Conservation (phyloP, 768 basidiomycete genomes). For the Lyophyllum shimeji region DNA sequence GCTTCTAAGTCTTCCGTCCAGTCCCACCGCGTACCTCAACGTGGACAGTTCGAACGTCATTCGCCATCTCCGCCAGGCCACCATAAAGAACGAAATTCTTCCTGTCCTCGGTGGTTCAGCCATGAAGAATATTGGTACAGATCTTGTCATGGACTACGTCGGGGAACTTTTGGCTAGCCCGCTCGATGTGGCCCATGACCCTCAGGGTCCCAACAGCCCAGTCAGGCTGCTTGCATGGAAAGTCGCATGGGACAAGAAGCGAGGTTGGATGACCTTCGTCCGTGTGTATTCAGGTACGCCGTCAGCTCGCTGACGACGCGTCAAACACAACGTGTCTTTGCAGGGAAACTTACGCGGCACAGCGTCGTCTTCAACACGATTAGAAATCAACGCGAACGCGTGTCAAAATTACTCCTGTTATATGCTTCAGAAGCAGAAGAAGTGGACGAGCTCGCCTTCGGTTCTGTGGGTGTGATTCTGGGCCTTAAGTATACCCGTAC, state of each 20-base stretch:
- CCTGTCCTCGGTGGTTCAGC: slow-evolving; percentile 87
- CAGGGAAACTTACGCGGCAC: slow-evolving; percentile 71
- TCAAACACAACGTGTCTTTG: neutral
- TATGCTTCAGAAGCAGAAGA: slow-evolving; percentile 78
- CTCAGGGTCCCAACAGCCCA: slow-evolving; percentile 44
- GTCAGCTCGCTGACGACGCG: slow-evolving; percentile 1
- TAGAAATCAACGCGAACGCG: slow-evolving; percentile 68
- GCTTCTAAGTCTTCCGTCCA: slow-evolving; percentile 56
- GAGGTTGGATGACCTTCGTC: slow-evolving; percentile 93
- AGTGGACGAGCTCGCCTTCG: slow-evolving; percentile 77
- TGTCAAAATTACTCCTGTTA: slow-evolving; percentile 72
- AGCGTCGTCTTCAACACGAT: slow-evolving; percentile 62
- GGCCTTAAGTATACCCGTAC: slow-evolving; percentile 84
- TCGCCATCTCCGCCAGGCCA: slow-evolving; percentile 65
- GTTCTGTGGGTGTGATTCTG: slow-evolving; percentile 81
- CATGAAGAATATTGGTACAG: slow-evolving; percentile 77
- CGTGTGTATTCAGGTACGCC: slow-evolving; percentile 80
- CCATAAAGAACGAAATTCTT: slow-evolving; percentile 62
- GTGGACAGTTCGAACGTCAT: slow-evolving; percentile 54
- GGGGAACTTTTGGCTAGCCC: slow-evolving; percentile 82
- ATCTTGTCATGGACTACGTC: slow-evolving; percentile 77
- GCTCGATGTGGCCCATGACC: slow-evolving; percentile 55
- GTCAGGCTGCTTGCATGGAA: slow-evolving; percentile 82
- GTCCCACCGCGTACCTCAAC: slow-evolving; percentile 65
- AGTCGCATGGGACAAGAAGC: slow-evolving; percentile 78